Conservation (phyloP, 148 eudicot genomes). For the Silene latifolia region DNA sequence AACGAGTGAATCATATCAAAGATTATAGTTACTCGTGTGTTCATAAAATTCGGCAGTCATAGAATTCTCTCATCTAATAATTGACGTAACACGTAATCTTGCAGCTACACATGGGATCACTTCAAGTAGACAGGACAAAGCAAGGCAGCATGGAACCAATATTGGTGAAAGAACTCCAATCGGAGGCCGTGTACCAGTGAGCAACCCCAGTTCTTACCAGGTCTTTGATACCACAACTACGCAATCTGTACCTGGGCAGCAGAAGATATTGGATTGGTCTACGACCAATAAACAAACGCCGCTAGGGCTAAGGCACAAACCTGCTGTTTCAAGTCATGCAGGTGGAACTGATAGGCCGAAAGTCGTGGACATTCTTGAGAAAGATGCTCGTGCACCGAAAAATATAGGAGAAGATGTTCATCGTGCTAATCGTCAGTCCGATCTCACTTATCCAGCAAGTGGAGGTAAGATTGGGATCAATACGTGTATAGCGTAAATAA, state of each 20-base stretch:
- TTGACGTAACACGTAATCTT: background rate
- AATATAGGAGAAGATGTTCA: conserved; percentile 1
- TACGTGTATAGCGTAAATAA: no score
- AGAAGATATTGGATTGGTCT: conserved; percentile 22
- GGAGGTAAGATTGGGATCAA: background rate
- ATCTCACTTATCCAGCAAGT: background rate
- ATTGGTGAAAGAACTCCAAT: conserved; percentile 7
- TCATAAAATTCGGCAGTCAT: background rate
- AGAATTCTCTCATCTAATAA: background rate
- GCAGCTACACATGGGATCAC: background rate
- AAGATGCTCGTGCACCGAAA: background rate
- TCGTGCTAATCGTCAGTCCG: conserved; percentile 5
- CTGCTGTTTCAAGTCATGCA: background rate
- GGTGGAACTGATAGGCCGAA: conserved; percentile 11
- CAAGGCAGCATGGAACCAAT: conserved; percentile 18
- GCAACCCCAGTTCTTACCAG: conserved; percentile 11
- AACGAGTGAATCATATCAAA: no score
- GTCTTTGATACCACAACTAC: conserved; percentile 8
- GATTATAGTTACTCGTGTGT: no score
- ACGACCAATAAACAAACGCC: conserved; percentile 23
- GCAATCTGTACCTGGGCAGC: conserved; percentile 14
- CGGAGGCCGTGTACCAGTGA: background rate
- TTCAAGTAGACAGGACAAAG: conserved; percentile 7
- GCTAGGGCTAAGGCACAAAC: conserved; percentile 5
- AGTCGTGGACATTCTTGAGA: conserved; percentile 1